A percentile compares a stretch with the other conserved stretches of the same genome.
These are phyloP conservation scores for Crithidia acanthocephali DNA, from an alignment of 208 protist species.

Conservation along the genomic window DNA sequence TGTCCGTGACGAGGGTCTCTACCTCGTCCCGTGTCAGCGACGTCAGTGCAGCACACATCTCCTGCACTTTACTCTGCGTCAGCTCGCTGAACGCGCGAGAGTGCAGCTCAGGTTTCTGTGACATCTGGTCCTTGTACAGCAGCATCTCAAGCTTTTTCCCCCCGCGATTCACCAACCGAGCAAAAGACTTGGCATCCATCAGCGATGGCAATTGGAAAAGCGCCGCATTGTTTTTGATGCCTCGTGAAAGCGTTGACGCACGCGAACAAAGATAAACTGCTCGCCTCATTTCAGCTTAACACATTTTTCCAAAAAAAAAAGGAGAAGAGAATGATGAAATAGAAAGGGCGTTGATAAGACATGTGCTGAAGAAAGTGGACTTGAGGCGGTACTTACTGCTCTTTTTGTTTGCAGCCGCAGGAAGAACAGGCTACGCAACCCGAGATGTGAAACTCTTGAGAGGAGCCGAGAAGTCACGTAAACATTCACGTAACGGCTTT, in stretches of 20 bases:
- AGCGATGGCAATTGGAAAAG: constrained; percentile 81
- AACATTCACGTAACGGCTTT: no score
- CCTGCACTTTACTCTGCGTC: constrained; percentile 30
- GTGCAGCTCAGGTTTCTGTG: constrained; percentile 25
- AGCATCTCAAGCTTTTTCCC: constrained; percentile 43
- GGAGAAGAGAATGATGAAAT: neutral
- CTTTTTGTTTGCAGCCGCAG: no score
- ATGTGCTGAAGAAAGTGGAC: no score
- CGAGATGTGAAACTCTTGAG: no score
- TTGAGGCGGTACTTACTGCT: no score
- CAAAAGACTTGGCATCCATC: constrained; percentile 75
- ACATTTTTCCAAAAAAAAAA: neutral
- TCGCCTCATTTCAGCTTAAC: neutral
- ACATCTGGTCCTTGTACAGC: constrained; percentile 37
- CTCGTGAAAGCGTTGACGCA: neutral
- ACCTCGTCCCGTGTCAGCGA: constrained; percentile 67
- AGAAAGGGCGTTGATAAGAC: no score
- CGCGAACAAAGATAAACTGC: neutral
- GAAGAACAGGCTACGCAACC: no score
- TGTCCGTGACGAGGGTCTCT: constrained; percentile 51
- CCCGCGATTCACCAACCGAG: constrained; percentile 51
- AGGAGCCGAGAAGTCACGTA: no score
- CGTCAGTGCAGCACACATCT: constrained; percentile 45
- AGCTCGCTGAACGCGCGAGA: constrained; percentile 55
- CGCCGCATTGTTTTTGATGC: neutral